A percentile compares a stretch with the other conserved stretches of the same genome.
These are phyloP conservation scores for Megacollybia platyphylla DNA, from an alignment of 1,284 basidiomycete genomes.

Conservation along the genomic window DNA sequence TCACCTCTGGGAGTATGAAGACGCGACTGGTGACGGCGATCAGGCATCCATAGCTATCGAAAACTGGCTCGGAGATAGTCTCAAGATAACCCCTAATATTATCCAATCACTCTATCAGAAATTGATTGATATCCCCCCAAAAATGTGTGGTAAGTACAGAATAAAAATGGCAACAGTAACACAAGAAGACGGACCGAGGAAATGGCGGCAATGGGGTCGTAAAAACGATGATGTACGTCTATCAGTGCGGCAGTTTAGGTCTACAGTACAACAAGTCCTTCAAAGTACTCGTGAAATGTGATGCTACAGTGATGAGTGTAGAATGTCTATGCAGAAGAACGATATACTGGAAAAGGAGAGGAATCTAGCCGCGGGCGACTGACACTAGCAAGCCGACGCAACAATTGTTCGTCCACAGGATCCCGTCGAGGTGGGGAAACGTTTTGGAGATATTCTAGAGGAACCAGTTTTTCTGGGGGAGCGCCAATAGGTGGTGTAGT, in stretches of 20 bases:
- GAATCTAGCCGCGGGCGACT: neutral
- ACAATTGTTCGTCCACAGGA: conserved; percentile 43
- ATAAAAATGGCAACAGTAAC: neutral
- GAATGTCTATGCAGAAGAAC: neutral
- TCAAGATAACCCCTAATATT: neutral
- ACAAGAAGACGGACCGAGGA: neutral
- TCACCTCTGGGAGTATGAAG: neutral
- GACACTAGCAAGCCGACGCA: conserved; percentile 29
- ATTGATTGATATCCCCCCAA: neutral
- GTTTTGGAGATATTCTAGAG: conserved; percentile 44
- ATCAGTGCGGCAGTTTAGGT: neutral
- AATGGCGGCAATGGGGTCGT: neutral
- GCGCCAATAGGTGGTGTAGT: conserved; percentile 10
- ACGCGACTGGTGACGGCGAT: neutral
- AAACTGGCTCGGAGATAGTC: neutral
- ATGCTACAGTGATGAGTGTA: conserved; percentile 3
- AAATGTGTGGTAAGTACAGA: neutral
- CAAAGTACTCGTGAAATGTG: conserved; percentile 1
- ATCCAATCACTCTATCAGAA: neutral
- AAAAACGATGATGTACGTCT: neutral
- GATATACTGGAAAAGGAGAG: neutral
- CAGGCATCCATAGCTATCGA: neutral
- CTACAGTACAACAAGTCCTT: too few relatives aligned
- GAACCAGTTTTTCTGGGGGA: conserved; percentile 32
- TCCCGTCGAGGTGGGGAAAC: conserved; percentile 36